phyloP scores from a whole-genome alignment of 306 rosid species.

The Casuarina glauca region DNA sequence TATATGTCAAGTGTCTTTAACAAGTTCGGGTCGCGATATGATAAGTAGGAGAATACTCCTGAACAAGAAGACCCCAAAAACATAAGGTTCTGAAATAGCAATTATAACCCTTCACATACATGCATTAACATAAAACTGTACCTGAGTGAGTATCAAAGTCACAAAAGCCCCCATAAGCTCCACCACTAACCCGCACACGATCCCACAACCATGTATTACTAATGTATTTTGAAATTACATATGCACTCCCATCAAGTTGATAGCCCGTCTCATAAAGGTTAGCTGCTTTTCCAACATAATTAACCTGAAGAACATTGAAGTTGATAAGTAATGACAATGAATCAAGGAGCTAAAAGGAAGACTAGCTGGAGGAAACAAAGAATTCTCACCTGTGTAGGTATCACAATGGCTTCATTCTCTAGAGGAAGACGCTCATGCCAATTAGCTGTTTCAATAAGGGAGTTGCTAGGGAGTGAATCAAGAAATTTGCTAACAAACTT shows the following conservation, averaged over 20 bases:
- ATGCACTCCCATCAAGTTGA: constrained; percentile 81
- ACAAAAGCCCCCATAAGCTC: constrained; percentile 98
- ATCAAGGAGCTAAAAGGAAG: constrained; percentile 17
- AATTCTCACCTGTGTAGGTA: constrained; percentile 85
- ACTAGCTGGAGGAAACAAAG: constrained; percentile 14
- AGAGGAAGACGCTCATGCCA: constrained; percentile 66
- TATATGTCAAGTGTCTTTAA: constrained; percentile 90
- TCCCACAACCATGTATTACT: constrained; percentile 99
- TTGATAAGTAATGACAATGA: constrained; percentile 28
- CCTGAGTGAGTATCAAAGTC: constrained; percentile 97
- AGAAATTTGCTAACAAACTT: constrained; percentile 70
- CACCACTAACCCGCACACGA: constrained; percentile 96
- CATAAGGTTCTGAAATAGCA: constrained; percentile 34
- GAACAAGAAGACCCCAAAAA: constrained; percentile 21
- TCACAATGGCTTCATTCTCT: constrained; percentile 81
- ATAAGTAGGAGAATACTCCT: constrained; percentile 95
- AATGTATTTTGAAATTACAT: constrained; percentile 87
- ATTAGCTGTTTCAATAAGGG: constrained; percentile 45
- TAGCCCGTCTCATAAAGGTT: constrained; percentile 80
- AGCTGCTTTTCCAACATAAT: constrained; percentile 94
- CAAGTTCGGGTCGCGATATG: constrained; percentile 96
- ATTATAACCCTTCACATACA: constrained; percentile 16
- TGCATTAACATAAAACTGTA: constrained; percentile 15
- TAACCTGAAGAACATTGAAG: constrained; percentile 62
- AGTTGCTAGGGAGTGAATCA: constrained; percentile 66